Evolutionary conservation across 148 eudicot species (phyloP), one percentile per base, ranked within the genome.

Genomic region (Vaccinium macrocarpon): DNA sequence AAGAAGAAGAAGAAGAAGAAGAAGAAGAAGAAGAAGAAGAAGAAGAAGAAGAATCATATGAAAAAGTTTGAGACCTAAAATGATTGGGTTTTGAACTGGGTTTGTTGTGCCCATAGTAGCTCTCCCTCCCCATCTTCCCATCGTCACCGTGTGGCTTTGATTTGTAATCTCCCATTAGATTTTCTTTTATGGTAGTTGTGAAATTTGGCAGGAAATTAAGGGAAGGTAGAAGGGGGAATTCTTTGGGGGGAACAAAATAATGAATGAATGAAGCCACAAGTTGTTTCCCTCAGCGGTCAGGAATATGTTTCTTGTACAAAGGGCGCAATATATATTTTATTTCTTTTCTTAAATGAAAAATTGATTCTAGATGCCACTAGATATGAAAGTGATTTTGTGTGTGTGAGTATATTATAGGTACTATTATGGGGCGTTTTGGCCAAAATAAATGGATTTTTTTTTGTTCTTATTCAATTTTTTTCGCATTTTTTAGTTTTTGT

Each of bases 161-260:
- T 71, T 88, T 84, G 85, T 86, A 84, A 68, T 88, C 89, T 53
- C 77, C 97, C 97, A 93, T 93, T 83, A 68, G 73, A 68, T 27
- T 68, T 64, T 42, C 46, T 42, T 4, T 68, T 38, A 68, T 11
- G 18, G 27, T 25, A 14, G 73, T 13, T 29, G 73, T 68, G 73
- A 49, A 56, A 2, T 5, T 56, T 51, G 82, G 49, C 42, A 16
- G 70, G 59, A n/a, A 2, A 35, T 35, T 35, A 35, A 2, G 18
- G 25, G 25, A 57, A 23, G 25, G 25, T 57, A 23, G 42, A 61
- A 52, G 4, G 19, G 50, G 74, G 16, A 11, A 19, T 11, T 55
- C 70, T 64, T 27, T 27, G 15, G 25, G 32, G 13, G 46, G 10
- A 27, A 4, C n/a, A 19, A 6, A 32, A 25, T 5, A 38, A 14